Base-by-base conservation (phyloP, 208 protist genomes). In the Leishmania tarentolae region DNA sequence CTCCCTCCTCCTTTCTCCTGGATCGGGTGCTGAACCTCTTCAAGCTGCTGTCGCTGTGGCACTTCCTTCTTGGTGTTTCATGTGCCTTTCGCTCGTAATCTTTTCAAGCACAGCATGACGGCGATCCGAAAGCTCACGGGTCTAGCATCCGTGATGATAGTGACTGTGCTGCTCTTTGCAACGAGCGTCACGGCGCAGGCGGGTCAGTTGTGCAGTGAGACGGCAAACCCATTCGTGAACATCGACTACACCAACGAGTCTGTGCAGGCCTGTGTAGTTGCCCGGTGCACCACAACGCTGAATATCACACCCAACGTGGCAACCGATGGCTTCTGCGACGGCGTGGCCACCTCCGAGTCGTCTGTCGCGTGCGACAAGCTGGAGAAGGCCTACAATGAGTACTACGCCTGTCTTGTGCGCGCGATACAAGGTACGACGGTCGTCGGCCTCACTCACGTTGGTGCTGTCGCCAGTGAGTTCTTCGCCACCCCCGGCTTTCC, bases 341-440 rank as follows among this genome's bases (percentile, higher is more conserved):
- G 83, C 71, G 79, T 78, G 66, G 80, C 83, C 35, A 85, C 83
- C 24, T 31, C 78, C 2, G 87, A 91, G 73, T 63, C 78, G 21
- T 46, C 76, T 35, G 83, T 81, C 13, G 1, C 31, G 53, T 91
- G 88, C 86, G 11, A 8, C 13, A 72, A 21, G 63, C 68, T 91
- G 53, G 59, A 80, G 61, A 19, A 4, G 4, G 89, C 79, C 19
- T 92, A 90, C 85, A 83, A 70, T 59, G 74, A 31, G 53, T 92
- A 88, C 79, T 92, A 89, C 75, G 52, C 50, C 21, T 92, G 89
- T 68, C 24, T 90, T 4, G 59, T 90, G 69, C 76, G 72, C n/a
- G 80, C 76, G 6, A 50, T 85, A 24, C 28, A 65, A 46, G 75
- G 69, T 13, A 73, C 74, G 63, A 63, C 52, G 31, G 57, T 28